Conservation (phyloP, 257 asterid genomes). For the Anisodus tanguticus region DNA sequence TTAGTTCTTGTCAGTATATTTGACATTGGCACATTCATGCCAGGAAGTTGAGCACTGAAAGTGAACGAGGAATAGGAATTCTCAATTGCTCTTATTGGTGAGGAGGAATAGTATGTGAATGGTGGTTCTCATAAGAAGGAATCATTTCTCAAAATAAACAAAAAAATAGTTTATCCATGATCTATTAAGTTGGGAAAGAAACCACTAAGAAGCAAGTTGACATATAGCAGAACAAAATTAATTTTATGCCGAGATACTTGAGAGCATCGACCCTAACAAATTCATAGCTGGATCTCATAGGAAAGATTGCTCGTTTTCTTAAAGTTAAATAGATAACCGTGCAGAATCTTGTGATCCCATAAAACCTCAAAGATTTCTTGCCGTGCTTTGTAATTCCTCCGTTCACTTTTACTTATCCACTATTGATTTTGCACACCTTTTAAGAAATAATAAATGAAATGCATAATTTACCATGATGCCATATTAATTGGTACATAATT, state of each 20-base stretch:
- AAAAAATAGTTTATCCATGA: neutral
- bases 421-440: too few species aligned
- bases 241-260: neutral
- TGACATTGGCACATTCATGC: neutral
- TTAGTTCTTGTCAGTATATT: neutral
- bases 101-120: neutral
- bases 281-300: neutral
- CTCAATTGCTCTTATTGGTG: neutral
- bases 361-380: neutral
- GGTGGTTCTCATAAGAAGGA: neutral
- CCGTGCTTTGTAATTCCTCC: neutral
- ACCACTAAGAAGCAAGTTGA: neutral
- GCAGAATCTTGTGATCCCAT: neutral
- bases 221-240: neutral
- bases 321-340: neutral
- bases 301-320: neutral
- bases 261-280: neutral
- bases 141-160: neutral
- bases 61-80: conserved; percentile 8
- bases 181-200: neutral
- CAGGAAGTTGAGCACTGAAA: neutral
- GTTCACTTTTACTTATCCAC: too few species aligned
- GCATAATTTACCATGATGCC: too few species aligned
- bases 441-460: too few species aligned
- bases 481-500: too few species aligned